phyloP scores from a whole-genome alignment of 192 early-diverging fungal genomes.

The Paraglomus occultum region DNA sequence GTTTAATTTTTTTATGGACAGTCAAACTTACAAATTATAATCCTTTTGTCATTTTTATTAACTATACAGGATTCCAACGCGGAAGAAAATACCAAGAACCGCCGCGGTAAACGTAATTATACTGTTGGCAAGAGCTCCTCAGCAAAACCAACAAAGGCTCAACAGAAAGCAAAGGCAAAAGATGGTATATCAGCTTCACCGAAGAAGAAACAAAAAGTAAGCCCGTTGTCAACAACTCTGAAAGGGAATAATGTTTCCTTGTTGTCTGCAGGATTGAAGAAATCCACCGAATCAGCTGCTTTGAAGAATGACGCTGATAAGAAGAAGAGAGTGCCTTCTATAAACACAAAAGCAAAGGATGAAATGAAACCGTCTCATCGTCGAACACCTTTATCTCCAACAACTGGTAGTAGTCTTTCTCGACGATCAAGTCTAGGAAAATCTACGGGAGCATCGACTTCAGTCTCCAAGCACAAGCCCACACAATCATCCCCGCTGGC shows the following conservation, averaged over 20 bases:
- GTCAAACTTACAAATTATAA: too few species aligned
- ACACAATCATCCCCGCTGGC: constrained; percentile 22
- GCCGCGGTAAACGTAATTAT: neutral
- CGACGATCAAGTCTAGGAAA: neutral
- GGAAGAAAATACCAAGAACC: neutral
- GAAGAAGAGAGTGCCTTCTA: neutral
- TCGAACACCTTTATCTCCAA: neutral
- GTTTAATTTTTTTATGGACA: too few species aligned
- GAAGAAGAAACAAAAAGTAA: neutral
- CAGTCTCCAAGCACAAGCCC: constrained; percentile 19
- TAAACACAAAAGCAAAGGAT: neutral
- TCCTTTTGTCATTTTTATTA: constrained; percentile 1
- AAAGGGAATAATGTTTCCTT: constrained; percentile 1
- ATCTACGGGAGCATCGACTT: neutral
- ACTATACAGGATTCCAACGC: neutral
- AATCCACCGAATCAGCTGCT: neutral
- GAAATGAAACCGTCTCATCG: neutral
- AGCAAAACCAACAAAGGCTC: too few species aligned
- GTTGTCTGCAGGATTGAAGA: constrained; percentile 21
- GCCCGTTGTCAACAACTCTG: neutral
- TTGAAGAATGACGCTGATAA: neutral
- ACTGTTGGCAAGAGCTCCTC: too few species aligned
- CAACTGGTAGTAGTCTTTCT: neutral
- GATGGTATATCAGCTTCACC: neutral
- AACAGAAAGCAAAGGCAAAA: neutral